phyloP scores from a whole-genome alignment of 495 filamentous ascomycete species.

The Podospora comata region DNA sequence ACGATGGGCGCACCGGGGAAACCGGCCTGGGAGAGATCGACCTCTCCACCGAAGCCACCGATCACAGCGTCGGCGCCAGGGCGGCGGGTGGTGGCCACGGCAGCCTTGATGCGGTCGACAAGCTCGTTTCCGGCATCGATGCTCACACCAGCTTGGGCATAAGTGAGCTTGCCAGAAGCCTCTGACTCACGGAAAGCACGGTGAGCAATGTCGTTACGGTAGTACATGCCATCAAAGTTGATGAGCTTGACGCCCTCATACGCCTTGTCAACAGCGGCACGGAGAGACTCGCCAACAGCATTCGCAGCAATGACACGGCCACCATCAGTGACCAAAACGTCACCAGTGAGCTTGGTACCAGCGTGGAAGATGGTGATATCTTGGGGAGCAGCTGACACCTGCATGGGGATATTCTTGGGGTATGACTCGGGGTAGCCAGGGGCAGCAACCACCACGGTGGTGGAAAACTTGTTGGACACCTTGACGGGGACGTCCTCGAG shows the following conservation, averaged over 20 bases:
- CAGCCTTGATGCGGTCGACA: constrained; percentile 81
- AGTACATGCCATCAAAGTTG: constrained; percentile 87
- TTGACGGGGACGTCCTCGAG: constrained; percentile 68
- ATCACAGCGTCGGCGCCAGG: constrained; percentile 87
- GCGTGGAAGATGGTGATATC: constrained; percentile 86
- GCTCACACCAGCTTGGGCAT: constrained; percentile 88
- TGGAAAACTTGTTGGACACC: constrained; percentile 65
- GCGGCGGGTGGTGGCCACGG: constrained; percentile 72
- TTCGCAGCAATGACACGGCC: constrained; percentile 90
- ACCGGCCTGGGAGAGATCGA: constrained; percentile 74
- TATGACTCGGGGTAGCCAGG: constrained; percentile 94
- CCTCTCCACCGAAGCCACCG: constrained; percentile 89
- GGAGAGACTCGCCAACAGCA: constrained; percentile 68
- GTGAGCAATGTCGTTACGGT: constrained; percentile 88
- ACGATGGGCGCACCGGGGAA: constrained; percentile 72
- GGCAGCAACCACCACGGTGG: constrained; percentile 90
- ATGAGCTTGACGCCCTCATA: constrained; percentile 78
- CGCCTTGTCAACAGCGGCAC: constrained; percentile 77
- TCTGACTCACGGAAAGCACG: constrained; percentile 51
- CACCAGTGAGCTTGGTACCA: constrained; percentile 65
- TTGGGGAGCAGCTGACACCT: constrained; percentile 36
- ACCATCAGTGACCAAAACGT: constrained; percentile 69
- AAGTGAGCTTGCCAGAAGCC: constrained; percentile 64
- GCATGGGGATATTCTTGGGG: constrained; percentile 76
- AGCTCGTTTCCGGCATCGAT: constrained; percentile 90